phyloP scores from a whole-genome alignment of 495 filamentous ascomycete species.

The Aspergillus indologenus region DNA sequence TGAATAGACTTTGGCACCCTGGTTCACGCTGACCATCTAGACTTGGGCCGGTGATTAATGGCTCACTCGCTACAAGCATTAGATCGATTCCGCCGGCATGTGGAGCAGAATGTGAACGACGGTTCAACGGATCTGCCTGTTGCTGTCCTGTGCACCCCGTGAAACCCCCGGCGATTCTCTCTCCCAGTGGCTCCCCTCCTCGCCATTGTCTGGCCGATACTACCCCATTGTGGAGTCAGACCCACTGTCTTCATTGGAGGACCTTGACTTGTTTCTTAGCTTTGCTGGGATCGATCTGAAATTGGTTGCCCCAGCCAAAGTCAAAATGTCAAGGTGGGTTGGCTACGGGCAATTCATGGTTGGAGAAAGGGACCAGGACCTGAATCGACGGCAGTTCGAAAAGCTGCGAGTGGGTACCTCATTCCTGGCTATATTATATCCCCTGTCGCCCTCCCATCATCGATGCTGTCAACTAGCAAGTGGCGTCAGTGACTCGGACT shows the following conservation, averaged over 20 bases:
- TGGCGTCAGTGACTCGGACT: not conserved
- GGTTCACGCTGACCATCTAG: not conserved
- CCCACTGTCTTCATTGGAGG: slow-evolving; percentile 7
- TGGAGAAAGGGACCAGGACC: slow-evolving; percentile 3
- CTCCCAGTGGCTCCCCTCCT: slow-evolving; percentile 20
- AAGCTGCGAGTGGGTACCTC: not conserved
- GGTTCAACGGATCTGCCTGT: slow-evolving; percentile 31
- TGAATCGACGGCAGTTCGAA: not conserved
- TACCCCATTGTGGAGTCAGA: slow-evolving; percentile 11
- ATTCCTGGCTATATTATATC: slow-evolving; percentile 9
- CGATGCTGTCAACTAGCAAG: not conserved
- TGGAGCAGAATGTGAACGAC: slow-evolving; percentile 26
- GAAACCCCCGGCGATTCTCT: slow-evolving; percentile 20
- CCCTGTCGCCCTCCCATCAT: slow-evolving; percentile 7
- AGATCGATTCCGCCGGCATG: slow-evolving; percentile 27
- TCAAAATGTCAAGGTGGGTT: slow-evolving; percentile 4
- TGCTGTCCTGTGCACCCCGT: slow-evolving; percentile 4
- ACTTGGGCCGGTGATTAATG: slow-evolving; percentile 3
- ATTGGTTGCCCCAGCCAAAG: not conserved
- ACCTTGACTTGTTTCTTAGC: not conserved
- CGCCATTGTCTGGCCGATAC: slow-evolving; percentile 9
- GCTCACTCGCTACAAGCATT: not conserved
- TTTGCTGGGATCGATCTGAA: slow-evolving; percentile 1
- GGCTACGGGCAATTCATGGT: slow-evolving; percentile 5
- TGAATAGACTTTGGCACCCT: not conserved